Percentiles rank a stretch among this genome's conserved stretches.
Evolutionary conservation across 2,329 filamentous ascomycete genomes (phyloP).

Genomic region (Colletotrichum australisinense): DNA sequence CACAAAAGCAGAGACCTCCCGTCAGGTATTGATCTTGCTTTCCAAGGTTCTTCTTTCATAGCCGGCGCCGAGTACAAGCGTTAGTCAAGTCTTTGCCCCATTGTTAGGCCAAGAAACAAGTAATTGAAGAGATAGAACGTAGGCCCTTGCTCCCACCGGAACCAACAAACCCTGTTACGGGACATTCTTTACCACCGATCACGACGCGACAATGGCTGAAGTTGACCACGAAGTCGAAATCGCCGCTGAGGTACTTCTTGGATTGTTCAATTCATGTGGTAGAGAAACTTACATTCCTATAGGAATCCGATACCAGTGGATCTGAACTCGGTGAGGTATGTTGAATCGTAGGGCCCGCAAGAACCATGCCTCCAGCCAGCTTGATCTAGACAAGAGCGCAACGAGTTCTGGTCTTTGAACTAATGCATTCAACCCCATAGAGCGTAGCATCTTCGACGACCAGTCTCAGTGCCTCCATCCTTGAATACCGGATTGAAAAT

Average conservation of each 20-base stretch:
- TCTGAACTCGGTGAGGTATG: neutral
- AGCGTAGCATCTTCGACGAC: conserved; percentile 38
- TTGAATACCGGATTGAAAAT: conserved; percentile 19
- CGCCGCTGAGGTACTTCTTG: neutral
- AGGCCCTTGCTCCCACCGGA: too few relatives aligned
- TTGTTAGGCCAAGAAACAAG: neutral
- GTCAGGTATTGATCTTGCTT: neutral
- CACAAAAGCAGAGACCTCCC: neutral
- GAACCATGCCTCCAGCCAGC: too few relatives aligned
- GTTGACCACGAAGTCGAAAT: neutral
- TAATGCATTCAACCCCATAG: neutral
- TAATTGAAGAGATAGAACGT: neutral
- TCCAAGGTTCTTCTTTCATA: too few relatives aligned
- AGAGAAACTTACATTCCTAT: neutral
- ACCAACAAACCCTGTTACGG: neutral
- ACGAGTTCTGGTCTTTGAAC: too few relatives aligned
- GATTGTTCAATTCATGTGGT: neutral
- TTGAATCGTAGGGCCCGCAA: neutral
- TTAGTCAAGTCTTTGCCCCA: neutral
- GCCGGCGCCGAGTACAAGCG: too few relatives aligned
- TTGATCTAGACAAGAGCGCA: too few relatives aligned
- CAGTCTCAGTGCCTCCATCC: conserved; percentile 46
- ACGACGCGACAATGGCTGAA: neutral
- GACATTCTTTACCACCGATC: neutral
- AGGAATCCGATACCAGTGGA: neutral